Evolutionary conservation across 805 yeast genomes (phyloP), one percentile per base, ranked within the genome.

Genomic region (Ogataea paradorogensis): DNA sequence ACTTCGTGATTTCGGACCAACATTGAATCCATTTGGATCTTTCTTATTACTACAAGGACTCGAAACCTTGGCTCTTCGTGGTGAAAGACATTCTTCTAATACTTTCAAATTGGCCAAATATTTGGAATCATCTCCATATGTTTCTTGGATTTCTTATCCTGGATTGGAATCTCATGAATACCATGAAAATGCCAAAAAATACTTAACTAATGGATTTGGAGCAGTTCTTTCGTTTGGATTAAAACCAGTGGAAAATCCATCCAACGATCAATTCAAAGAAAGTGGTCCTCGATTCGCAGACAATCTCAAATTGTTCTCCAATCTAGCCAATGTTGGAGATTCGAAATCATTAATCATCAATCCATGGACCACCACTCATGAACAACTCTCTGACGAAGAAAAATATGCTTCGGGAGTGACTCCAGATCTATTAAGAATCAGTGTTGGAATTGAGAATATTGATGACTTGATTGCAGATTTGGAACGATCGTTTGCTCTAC

Each of bases 291-390:
- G 72, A 53, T 87, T 89, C 45, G 96, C 87, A 45, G 96, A 90
- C 65, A 69, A 67, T 53, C 77, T 93, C 65, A 78, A 87, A 65
- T 67, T 93, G 42, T 95, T 95, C 41, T 83, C 95, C 23, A 86
- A 89, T 70, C 78, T 93, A 61, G 98, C 99, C 35, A 91, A 91
- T 58, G 97, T 91, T 43, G 99, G 99, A 61, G 99, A 91, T 59
- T 82, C 91, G 35, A 93, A 91, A 71, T 87, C 98, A 31, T 75
- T 91, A 61, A 95, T 91, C 43, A 91, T 91, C 64, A 90, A 96
- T 39, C 99, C 99, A 50, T 90, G 83, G 74, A 88, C 77, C 67
- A 93, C 98, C 28, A 91, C 98, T 18, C 99, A 91, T 67, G 90
- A 88, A 63, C 98, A 93, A 70, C 75, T 91, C 58, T 65, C 70